Evolutionary conservation across 1,284 basidiomycete species (phyloP).

Genomic region (Clitocybe nebularis): DNA sequence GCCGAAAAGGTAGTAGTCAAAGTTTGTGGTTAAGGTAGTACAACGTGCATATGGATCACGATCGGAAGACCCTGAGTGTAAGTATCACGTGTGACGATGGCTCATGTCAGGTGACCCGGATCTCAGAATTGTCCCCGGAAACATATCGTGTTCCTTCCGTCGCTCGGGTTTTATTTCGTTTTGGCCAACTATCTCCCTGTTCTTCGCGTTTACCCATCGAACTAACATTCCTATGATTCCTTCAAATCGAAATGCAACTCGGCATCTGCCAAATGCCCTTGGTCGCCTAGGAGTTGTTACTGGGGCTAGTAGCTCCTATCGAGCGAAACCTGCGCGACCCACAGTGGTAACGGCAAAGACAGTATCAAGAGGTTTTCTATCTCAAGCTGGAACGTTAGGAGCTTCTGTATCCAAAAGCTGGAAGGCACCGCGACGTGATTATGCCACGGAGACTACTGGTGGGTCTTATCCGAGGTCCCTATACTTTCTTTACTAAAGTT

Average conservation of each 20-base stretch:
- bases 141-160: slow-evolving; percentile 7
- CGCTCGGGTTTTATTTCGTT: background rate
- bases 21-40: slow-evolving; percentile 16
- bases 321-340: slow-evolving; percentile 7
- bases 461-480: background rate
- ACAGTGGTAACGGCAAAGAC: background rate
- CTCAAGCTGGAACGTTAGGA: slow-evolving; percentile 2
- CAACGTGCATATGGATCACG: slow-evolving; percentile 16
- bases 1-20: slow-evolving; percentile 48
- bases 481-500: background rate
- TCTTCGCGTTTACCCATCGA: background rate
- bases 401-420: background rate
- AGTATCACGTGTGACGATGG: slow-evolving; percentile 3
- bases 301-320: slow-evolving; percentile 1
- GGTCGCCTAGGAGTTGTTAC: slow-evolving; percentile 3
- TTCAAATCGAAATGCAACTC: slow-evolving; percentile 10
- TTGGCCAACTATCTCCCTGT: background rate
- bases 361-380: background rate
- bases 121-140: slow-evolving; percentile 12
- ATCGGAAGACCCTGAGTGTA: too few species aligned
- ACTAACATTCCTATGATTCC: slow-evolving; percentile 9
- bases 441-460: slow-evolving; percentile 22
- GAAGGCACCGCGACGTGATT: slow-evolving; percentile 11
- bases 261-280: slow-evolving; percentile 12
- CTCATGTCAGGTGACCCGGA: slow-evolving; percentile 17